Conservation (phyloP, 768 basidiomycete species). For the Phanerodontia chrysosporium region DNA sequence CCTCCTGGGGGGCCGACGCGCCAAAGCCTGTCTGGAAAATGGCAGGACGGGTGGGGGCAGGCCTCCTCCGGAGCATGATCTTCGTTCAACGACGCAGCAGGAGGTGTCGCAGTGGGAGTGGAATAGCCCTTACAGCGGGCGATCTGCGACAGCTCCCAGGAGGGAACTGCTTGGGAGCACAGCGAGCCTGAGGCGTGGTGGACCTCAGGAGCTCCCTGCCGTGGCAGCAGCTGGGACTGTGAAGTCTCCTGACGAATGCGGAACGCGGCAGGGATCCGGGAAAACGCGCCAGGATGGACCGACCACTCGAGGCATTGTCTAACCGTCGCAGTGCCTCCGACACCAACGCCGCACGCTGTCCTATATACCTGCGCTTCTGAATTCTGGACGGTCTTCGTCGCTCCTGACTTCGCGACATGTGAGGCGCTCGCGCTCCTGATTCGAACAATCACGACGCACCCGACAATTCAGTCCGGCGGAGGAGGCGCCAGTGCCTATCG, state of each 20-base stretch:
- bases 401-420: neutral
- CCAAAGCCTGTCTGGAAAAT: neutral
- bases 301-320: neutral
- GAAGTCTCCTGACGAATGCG: neutral
- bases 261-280: neutral
- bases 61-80: neutral
- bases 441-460: conserved; percentile 10
- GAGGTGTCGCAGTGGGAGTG: conserved; percentile 1
- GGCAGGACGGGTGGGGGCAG: neutral
- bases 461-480: conserved; percentile 5
- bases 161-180: neutral
- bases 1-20: neutral
- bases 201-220: neutral
- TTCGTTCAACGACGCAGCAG: neutral
- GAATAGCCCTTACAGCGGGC: conserved; percentile 3
- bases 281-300: neutral
- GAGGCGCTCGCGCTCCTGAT: conserved; percentile 2
- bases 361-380: neutral
- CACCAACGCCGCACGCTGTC: neutral
- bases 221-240: neutral
- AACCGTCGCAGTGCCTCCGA: neutral
- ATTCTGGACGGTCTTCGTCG: neutral
- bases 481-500: neutral
- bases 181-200: neutral
- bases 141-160: neutral